These are phyloP conservation scores for Musa balbisiana DNA, from an alignment of 202 grass and related monocot species.

Conservation along the genomic window DNA sequence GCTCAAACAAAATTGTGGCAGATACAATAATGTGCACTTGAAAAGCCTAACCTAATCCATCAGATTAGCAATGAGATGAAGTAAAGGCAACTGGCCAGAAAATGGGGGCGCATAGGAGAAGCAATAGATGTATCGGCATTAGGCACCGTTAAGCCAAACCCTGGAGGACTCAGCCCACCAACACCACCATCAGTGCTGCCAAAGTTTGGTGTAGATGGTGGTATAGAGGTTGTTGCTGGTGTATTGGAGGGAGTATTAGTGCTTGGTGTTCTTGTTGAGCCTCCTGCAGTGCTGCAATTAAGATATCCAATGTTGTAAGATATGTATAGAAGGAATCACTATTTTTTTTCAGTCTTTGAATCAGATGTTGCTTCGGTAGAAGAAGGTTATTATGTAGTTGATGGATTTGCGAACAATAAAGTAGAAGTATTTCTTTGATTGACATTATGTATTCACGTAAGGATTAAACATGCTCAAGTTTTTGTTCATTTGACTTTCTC, in stretches of 20 bases:
- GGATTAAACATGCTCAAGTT: too few relatives aligned
- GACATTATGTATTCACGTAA: too few relatives aligned
- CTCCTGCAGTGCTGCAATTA: conserved; percentile 23
- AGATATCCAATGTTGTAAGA: not conserved
- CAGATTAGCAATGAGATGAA: not conserved
- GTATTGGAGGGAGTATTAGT: not conserved
- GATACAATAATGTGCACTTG: not conserved
- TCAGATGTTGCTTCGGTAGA: too few relatives aligned
- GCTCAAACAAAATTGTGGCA: not conserved
- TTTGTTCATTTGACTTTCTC: too few relatives aligned
- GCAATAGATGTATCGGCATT: not conserved
- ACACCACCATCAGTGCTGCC: not conserved
- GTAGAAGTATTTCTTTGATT: too few relatives aligned
- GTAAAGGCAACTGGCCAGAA: not conserved
- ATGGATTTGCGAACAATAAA: too few relatives aligned
- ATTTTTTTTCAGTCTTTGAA: too few relatives aligned
- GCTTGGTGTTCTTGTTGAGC: conserved; percentile 8
- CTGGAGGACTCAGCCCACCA: conserved; percentile 9
- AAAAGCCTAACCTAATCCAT: not conserved
- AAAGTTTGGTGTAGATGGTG: not conserved
- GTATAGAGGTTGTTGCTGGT: not conserved
- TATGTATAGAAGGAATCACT: too few relatives aligned
- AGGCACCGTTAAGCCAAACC: not conserved
- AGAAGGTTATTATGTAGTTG: too few relatives aligned
- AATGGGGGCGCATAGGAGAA: not conserved